These are phyloP conservation scores for Kodamaea laetipori DNA, from an alignment of 805 yeast species.

Conservation along the genomic window DNA sequence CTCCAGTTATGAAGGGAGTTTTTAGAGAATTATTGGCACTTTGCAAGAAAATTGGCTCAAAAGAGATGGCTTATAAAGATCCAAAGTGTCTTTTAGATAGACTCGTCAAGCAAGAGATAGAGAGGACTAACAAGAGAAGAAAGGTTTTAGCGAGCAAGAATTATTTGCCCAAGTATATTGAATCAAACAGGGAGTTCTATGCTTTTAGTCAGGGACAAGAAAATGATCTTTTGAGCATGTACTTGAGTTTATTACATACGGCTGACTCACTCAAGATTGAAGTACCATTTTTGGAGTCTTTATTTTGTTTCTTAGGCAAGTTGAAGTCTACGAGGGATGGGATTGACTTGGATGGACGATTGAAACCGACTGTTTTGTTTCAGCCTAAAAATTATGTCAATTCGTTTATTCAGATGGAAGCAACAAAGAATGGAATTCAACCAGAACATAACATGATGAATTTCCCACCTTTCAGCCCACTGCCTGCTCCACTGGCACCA, in stretches of 20 bases:
- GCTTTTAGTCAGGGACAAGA: constrained; percentile 19
- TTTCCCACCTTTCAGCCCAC: constrained; percentile 25
- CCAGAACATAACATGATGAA: constrained; percentile 30
- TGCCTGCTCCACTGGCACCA: constrained; percentile 20
- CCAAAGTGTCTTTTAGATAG: background rate
- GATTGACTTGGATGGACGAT: constrained; percentile 1
- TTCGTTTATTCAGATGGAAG: constrained; percentile 14
- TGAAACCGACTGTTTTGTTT: constrained; percentile 18
- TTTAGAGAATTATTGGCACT: constrained; percentile 6
- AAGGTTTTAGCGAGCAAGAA: constrained; percentile 19
- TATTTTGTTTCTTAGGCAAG: constrained; percentile 15
- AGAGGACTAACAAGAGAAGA: constrained; percentile 12
- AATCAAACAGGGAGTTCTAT: constrained; percentile 16
- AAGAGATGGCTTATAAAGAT: background rate
- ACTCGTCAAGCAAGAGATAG: constrained; percentile 1
- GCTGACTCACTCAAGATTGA: constrained; percentile 10
- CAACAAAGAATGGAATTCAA: constrained; percentile 19
- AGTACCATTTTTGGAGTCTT: constrained; percentile 19
- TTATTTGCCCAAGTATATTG: constrained; percentile 17
- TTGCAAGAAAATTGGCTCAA: background rate
- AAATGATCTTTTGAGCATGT: constrained; percentile 8
- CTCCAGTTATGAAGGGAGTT: constrained; percentile 3
- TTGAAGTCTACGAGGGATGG: constrained; percentile 16
- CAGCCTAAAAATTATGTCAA: constrained; percentile 15
- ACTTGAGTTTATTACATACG: constrained; percentile 11